Evolutionary conservation across 2,329 filamentous ascomycete genomes (phyloP).

Genomic region (Cladosporium cucumerinum): DNA sequence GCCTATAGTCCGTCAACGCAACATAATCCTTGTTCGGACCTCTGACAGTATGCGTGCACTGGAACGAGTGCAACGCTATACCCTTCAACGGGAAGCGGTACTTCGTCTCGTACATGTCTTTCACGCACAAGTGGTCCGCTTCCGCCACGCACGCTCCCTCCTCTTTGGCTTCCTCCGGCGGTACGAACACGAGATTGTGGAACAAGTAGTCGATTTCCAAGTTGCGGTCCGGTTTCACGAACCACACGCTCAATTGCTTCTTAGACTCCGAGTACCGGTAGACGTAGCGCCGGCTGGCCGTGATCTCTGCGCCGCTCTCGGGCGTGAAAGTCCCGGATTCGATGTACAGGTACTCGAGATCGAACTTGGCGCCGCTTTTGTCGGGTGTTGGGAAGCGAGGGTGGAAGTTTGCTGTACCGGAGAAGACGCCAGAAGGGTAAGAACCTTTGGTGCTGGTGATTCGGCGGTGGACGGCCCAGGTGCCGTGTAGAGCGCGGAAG

Average conservation of each 20-base stretch:
- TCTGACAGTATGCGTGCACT: constrained; percentile 61
- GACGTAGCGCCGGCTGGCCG: constrained; percentile 63
- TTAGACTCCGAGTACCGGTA: constrained; percentile 64
- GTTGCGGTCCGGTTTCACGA: constrained; percentile 60
- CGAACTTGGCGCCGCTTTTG: constrained; percentile 23
- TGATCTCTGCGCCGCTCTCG: constrained; percentile 43
- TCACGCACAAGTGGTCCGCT: constrained; percentile 65
- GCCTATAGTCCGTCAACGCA: constrained; percentile 39
- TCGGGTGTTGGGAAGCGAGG: constrained; percentile 28
- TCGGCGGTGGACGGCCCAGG: constrained; percentile 29
- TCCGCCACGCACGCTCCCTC: constrained; percentile 58
- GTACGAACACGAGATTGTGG: constrained; percentile 62
- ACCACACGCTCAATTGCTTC: constrained; percentile 69
- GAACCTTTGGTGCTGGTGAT: constrained; percentile 27
- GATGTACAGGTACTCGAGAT: constrained; percentile 34
- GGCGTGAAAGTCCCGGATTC: constrained; percentile 28
- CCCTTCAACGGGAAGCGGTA: constrained; percentile 64
- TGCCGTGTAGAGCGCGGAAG: constrained; percentile 34
- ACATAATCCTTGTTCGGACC: constrained; percentile 72
- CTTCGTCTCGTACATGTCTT: constrained; percentile 66
- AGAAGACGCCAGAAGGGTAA: constrained; percentile 29
- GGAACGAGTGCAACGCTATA: constrained; percentile 58
- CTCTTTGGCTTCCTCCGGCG: constrained; percentile 35
- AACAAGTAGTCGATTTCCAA: constrained; percentile 68
- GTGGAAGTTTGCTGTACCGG: constrained; percentile 31